A percentile compares a stretch with the other conserved stretches of the same genome.
phyloP scores from a whole-genome alignment of 2,329 filamentous ascomycete species.

The Phoma sp. region DNA sequence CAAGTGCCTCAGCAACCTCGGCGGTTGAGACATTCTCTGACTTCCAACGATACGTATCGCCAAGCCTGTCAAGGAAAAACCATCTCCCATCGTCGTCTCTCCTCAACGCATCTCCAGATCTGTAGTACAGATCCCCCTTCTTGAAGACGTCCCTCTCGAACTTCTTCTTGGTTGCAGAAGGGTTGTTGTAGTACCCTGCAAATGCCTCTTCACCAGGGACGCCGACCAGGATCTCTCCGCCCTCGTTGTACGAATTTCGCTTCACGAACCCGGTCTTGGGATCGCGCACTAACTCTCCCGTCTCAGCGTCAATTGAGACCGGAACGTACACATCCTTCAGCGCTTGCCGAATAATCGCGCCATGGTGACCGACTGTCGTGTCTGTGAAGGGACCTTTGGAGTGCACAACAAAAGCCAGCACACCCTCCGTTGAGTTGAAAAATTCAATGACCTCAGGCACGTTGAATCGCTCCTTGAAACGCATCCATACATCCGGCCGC shows the following conservation, averaged over 20 bases:
- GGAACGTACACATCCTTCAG: slow-evolving; percentile 65
- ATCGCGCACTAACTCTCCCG: slow-evolving; percentile 70
- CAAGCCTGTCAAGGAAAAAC: slow-evolving; percentile 56
- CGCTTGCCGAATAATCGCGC: slow-evolving; percentile 61
- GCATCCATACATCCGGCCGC: slow-evolving; percentile 70
- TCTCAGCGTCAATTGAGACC: slow-evolving; percentile 70
- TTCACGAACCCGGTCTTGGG: slow-evolving; percentile 69
- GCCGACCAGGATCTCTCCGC: slow-evolving; percentile 75
- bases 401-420: slow-evolving; percentile 64
- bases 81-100: slow-evolving; percentile 52
- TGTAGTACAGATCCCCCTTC: slow-evolving; percentile 54
- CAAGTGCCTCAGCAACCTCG: slow-evolving; percentile 54
- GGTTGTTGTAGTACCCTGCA: slow-evolving; percentile 71
- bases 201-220: slow-evolving; percentile 56
- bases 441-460: slow-evolving; percentile 72
- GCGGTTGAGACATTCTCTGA: slow-evolving; percentile 56
- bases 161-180: slow-evolving; percentile 66
- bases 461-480: slow-evolving; percentile 67
- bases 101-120: slow-evolving; percentile 54
- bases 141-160: slow-evolving; percentile 53
- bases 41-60: slow-evolving; percentile 58
- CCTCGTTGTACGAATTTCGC: slow-evolving; percentile 67
- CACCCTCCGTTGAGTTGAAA: slow-evolving; percentile 77
- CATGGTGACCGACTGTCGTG: slow-evolving; percentile 72
- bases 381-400: slow-evolving; percentile 62